Conservation (phyloP, 2,329 filamentous ascomycete species). For the Macrophomina tecta region DNA sequence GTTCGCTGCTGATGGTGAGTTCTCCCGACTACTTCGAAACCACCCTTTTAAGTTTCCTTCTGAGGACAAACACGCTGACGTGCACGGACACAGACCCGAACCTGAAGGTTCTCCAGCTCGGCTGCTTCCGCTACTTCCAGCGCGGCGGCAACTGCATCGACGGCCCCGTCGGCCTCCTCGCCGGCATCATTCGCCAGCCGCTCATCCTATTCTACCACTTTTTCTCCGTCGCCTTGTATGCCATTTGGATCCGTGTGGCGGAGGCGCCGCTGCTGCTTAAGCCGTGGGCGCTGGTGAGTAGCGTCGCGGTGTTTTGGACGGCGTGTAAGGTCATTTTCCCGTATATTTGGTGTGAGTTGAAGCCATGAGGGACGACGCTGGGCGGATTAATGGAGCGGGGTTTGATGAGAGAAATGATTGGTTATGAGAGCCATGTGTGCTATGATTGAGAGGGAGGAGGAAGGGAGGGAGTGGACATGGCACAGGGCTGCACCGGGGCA, state of each 20-base stretch:
- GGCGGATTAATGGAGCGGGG: not conserved
- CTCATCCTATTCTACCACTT: conserved; percentile 87
- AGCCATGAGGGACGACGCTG: conserved; percentile 32
- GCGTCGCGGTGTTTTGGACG: conserved; percentile 75
- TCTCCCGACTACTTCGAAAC: too few relatives aligned
- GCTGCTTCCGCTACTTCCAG: conserved; percentile 93
- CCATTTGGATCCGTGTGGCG: conserved; percentile 73
- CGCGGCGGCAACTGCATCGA: conserved; percentile 72
- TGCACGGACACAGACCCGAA: conserved; percentile 59
- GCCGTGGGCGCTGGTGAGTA: conserved; percentile 65
- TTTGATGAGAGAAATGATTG: not conserved
- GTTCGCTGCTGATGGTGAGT: conserved; percentile 77
- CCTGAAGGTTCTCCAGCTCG: conserved; percentile 79
- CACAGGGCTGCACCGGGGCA: not conserved
- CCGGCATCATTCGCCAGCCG: conserved; percentile 79
- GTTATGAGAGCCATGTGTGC: not conserved
- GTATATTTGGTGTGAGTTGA: conserved; percentile 74
- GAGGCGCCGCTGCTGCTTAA: conserved; percentile 50
- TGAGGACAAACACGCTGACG: too few relatives aligned
- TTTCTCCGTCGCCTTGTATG: conserved; percentile 88
- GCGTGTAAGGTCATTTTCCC: conserved; percentile 84
- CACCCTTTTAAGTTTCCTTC: too few relatives aligned
- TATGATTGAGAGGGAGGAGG: not conserved
- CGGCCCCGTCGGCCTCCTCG: conserved; percentile 81
- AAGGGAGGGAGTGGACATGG: not conserved